phyloP scores from a whole-genome alignment of 306 rosid genomes.

The Corylus heterophylla region DNA sequence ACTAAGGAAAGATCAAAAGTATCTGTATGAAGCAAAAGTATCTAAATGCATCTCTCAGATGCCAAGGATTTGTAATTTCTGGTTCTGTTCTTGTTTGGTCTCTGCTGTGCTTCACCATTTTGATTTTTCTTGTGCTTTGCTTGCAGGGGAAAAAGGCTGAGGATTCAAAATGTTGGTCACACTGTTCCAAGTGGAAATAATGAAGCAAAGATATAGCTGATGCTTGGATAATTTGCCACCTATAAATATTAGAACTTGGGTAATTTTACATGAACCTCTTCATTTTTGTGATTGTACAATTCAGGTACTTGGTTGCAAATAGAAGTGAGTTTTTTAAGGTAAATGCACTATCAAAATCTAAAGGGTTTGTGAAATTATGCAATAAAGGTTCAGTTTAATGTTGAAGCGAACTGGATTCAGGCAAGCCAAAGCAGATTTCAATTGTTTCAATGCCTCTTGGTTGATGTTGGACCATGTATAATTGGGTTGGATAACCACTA shows the following conservation, averaged over 20 bases:
- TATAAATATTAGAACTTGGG: slow-evolving; percentile 1
- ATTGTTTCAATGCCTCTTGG: not conserved
- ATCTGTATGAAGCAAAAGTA: not conserved
- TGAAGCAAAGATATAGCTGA: slow-evolving; percentile 2
- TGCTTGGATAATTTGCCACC: slow-evolving; percentile 3
- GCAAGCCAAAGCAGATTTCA: not conserved
- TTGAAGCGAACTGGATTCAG: not conserved
- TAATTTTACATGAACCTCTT: not conserved
- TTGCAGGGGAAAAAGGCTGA: slow-evolving; percentile 40
- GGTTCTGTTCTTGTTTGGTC: not conserved
- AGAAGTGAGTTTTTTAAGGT: not conserved
- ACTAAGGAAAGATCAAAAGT: not conserved
- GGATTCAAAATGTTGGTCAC: not conserved
- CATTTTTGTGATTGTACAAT: not conserved
- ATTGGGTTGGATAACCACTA: too few relatives aligned
- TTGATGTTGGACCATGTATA: too few relatives aligned
- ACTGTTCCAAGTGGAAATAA: slow-evolving; percentile 16
- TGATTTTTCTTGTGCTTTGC: slow-evolving; percentile 8
- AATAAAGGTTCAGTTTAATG: not conserved
- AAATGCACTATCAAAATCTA: not conserved
- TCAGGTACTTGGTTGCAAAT: not conserved
- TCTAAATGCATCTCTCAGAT: not conserved
- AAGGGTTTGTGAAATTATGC: not conserved
- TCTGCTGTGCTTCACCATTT: not conserved
- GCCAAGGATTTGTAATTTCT: not conserved